Conservation (phyloP, 164 flowering plant species). For the Cinnamomum micranthum region DNA sequence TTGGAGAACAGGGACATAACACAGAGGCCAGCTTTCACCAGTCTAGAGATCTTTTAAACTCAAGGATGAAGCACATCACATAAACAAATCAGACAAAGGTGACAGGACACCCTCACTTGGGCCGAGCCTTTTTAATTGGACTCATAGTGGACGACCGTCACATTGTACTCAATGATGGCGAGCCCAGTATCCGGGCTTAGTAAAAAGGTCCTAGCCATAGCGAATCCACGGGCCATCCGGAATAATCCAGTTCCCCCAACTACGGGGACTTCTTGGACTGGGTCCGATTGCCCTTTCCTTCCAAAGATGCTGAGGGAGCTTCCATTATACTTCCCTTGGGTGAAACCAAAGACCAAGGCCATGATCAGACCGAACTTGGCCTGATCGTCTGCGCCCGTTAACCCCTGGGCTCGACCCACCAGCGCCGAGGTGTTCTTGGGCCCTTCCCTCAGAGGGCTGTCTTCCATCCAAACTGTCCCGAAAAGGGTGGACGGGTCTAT, state of each 20-base stretch:
- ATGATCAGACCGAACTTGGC: not conserved
- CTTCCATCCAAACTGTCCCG: not conserved
- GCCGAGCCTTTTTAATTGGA: not conserved
- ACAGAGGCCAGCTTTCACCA: too few species aligned
- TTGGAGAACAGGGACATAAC: too few species aligned
- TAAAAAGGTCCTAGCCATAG: conserved; percentile 2
- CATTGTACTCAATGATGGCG: conserved; percentile 26
- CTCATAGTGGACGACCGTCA: conserved; percentile 19
- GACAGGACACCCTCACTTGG: too few species aligned
- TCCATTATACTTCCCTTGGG: conserved; percentile 9
- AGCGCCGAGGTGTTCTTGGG: conserved; percentile 1
- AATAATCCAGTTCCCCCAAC: conserved; percentile 10
- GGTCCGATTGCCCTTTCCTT: not conserved
- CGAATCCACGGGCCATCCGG: conserved; percentile 9
- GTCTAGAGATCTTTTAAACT: too few species aligned
- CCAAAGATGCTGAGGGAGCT: conserved; percentile 12
- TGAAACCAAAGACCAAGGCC: conserved; percentile 10
- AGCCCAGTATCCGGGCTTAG: conserved; percentile 5
- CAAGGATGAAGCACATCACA: too few species aligned
- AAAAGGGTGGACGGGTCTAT: not conserved
- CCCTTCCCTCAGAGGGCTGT: conserved; percentile 7
- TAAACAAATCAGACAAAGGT: too few species aligned
- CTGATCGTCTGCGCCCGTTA: not conserved
- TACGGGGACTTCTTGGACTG: conserved; percentile 6
- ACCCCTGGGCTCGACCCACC: conserved; percentile 8